Evolutionary conservation across 768 basidiomycete species (phyloP).

Genomic region (Mycena vitilis): DNA sequence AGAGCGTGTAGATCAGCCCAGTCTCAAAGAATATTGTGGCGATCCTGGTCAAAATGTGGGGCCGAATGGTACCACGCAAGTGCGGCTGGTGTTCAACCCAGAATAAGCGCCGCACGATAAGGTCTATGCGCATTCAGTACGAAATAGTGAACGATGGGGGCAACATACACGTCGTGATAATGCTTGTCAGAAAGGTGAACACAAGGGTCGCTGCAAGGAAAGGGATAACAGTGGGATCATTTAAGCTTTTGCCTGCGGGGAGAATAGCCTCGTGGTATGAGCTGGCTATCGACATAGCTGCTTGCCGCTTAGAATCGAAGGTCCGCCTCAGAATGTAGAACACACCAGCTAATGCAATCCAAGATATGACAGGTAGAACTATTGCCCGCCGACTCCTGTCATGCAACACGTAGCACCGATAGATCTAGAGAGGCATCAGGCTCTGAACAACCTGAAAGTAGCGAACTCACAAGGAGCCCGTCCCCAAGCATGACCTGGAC

Average conservation of each 20-base stretch:
- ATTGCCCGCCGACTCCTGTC: slow-evolving; percentile 21
- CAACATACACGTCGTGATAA: slow-evolving; percentile 25
- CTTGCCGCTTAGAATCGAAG: neutral
- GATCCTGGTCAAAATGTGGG: slow-evolving; percentile 9
- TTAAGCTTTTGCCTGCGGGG: neutral
- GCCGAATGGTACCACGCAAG: neutral
- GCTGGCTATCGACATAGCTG: neutral
- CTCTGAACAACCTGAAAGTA: neutral
- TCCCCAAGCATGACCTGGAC: slow-evolving; percentile 25
- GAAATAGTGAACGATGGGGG: neutral
- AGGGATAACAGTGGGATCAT: slow-evolving; percentile 9
- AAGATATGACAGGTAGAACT: neutral
- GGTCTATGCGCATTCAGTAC: slow-evolving; percentile 2
- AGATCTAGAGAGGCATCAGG: slow-evolving; percentile 6
- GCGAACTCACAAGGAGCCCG: slow-evolving; percentile 8
- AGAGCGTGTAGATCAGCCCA: slow-evolving; percentile 24
- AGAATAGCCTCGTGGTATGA: neutral
- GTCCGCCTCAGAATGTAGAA: neutral
- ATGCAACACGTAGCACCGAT: slow-evolving; percentile 28
- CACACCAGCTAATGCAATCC: slow-evolving; percentile 14
- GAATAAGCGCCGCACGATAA: slow-evolving; percentile 11
- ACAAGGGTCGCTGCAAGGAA: slow-evolving; percentile 15
- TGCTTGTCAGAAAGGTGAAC: slow-evolving; percentile 20
- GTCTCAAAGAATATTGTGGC: slow-evolving; percentile 27
- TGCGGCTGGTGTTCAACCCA: neutral